These are phyloP conservation scores for Immersiporthe knoxdaviesiana DNA, from an alignment of 2,329 filamentous ascomycete genomes.

Conservation along the genomic window DNA sequence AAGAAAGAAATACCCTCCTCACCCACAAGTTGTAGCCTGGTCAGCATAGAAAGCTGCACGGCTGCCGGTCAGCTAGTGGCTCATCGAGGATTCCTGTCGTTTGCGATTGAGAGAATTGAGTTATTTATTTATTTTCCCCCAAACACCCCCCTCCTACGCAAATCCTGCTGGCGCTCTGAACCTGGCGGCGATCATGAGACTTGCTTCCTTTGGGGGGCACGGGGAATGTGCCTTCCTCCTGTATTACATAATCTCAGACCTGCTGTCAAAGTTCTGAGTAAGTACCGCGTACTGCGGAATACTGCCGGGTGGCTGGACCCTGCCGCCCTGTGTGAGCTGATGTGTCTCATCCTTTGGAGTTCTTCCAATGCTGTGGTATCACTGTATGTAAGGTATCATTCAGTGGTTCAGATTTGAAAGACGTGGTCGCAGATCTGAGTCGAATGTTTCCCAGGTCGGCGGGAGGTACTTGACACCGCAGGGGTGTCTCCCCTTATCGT, in stretches of 20 bases:
- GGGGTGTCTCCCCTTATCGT: not conserved
- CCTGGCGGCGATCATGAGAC: not conserved
- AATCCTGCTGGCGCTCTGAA: not conserved
- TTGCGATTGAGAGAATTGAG: not conserved
- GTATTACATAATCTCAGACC: not conserved
- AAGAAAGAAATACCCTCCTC: constrained; percentile 3
- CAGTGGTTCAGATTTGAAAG: not conserved
- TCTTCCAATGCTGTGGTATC: not conserved
- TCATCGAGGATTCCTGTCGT: not conserved
- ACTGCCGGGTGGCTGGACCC: not conserved
- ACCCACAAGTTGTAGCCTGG: not conserved
- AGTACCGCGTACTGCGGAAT: not conserved
- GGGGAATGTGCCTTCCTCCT: not conserved
- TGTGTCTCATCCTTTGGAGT: not conserved
- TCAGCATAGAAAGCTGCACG: not conserved
- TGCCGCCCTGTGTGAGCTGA: not conserved
- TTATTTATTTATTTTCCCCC: not conserved
- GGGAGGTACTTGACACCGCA: not conserved
- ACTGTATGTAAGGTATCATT: not conserved
- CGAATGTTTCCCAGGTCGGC: not conserved
- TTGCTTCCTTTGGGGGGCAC: not conserved
- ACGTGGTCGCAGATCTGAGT: not conserved
- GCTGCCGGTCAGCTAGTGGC: not conserved
- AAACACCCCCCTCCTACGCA: not conserved
- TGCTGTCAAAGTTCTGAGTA: not conserved